Conservation (phyloP, 2,329 filamentous ascomycete species). For the Nakataea oryzae region DNA sequence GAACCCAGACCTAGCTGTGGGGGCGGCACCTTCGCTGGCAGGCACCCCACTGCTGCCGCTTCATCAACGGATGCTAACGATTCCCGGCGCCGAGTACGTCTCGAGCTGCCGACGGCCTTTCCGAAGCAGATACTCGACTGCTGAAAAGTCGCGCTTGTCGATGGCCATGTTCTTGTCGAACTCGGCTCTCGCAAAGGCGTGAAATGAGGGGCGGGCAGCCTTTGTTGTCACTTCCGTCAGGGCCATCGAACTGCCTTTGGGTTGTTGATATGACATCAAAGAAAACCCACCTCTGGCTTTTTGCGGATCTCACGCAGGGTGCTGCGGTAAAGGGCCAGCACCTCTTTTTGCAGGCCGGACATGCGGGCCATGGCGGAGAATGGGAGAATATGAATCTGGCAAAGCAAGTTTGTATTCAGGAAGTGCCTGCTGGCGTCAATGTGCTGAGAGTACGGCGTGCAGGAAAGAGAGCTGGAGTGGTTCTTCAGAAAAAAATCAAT, state of each 20-base stretch:
- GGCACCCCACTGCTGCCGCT: not conserved
- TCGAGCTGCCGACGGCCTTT: conserved; percentile 77
- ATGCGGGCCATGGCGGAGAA: conserved; percentile 31
- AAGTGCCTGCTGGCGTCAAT: not conserved
- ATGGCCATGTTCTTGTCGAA: conserved; percentile 61
- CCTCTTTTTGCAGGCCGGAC: conserved; percentile 85
- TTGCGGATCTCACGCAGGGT: conserved; percentile 73
- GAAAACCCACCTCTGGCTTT: conserved; percentile 57
- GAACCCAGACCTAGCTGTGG: too few relatives aligned
- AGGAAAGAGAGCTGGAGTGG: not conserved
- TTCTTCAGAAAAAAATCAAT: too few relatives aligned
- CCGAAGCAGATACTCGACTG: conserved; percentile 75
- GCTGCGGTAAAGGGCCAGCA: conserved; percentile 73
- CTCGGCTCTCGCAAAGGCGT: conserved; percentile 58
- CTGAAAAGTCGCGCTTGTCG: conserved; percentile 75
- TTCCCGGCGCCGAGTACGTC: conserved; percentile 66
- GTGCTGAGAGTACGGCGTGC: too few relatives aligned
- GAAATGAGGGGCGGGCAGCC: conserved; percentile 50
- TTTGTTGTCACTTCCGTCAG: conserved; percentile 16
- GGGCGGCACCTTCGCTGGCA: too few relatives aligned
- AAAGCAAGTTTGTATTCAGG: not conserved
- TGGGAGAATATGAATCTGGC: conserved; percentile 12
- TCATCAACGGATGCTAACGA: conserved; percentile 57
- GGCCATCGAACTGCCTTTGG: not conserved
- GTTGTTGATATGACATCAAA: not conserved